Conservation (phyloP, 2,329 filamentous ascomycete genomes). For the Chrysoporthe puriensis region DNA sequence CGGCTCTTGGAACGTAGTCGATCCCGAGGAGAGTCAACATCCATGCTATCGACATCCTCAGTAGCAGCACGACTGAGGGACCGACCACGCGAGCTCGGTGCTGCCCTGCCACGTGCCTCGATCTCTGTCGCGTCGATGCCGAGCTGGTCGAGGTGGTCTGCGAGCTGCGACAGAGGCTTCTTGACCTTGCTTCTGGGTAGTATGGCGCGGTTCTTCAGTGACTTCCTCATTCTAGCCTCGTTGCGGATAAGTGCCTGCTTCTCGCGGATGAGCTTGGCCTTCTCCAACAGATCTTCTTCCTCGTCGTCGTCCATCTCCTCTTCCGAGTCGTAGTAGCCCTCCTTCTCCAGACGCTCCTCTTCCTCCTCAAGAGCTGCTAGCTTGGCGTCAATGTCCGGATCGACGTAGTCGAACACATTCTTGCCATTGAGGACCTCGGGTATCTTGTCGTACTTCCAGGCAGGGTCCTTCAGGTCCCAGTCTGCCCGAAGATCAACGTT, state of each 20-base stretch:
- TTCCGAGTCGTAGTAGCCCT: constrained; percentile 92
- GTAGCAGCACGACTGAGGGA: constrained; percentile 65
- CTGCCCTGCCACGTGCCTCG: constrained; percentile 71
- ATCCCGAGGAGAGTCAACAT: constrained; percentile 64
- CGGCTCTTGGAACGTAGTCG: constrained; percentile 76
- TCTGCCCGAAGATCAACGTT: constrained; percentile 90
- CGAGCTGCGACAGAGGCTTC: constrained; percentile 85
- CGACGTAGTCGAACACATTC: constrained; percentile 97
- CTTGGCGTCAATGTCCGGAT: constrained; percentile 94
- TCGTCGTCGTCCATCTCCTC: constrained; percentile 83
- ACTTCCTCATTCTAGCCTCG: constrained; percentile 93
- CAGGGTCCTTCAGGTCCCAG: constrained; percentile 83
- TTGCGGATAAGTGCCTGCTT: constrained; percentile 92
- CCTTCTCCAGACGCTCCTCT: constrained; percentile 87
- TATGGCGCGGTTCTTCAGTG: constrained; percentile 93
- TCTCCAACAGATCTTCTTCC: constrained; percentile 83
- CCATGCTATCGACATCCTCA: constrained; percentile 75
- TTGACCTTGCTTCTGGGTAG: constrained; percentile 83
- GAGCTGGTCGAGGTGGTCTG: constrained; percentile 80
- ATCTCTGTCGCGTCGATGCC: constrained; percentile 83
- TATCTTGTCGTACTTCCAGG: constrained; percentile 96
- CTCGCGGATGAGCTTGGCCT: constrained; percentile 94
- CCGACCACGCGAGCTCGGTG: constrained; percentile 68
- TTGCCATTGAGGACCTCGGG: constrained; percentile 93
- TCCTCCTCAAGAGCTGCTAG: constrained; percentile 91